These are phyloP conservation scores for Cinchona pubescens DNA, from an alignment of 257 asterid species.

Conservation along the genomic window DNA sequence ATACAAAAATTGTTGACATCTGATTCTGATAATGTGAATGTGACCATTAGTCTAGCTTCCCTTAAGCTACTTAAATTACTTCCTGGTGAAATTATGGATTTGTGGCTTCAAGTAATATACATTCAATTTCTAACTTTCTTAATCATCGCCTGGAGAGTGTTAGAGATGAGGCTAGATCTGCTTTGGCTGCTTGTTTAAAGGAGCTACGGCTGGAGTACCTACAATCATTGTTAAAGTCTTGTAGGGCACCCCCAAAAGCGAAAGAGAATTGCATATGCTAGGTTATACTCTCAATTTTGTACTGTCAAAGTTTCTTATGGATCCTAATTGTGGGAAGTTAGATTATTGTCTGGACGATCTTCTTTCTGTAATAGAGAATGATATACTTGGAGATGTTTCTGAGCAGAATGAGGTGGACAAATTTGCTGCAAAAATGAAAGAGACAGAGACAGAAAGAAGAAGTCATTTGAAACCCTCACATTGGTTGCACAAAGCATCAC, in stretches of 20 bases:
- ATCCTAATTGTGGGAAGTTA: conserved; percentile 59
- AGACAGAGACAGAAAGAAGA: conserved; percentile 82
- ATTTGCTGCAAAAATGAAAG: conserved; percentile 94
- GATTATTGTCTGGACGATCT: conserved; percentile 84
- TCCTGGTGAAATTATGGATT: conserved; percentile 74
- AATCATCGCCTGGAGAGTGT: conserved; percentile 78
- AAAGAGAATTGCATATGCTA: conserved; percentile 81
- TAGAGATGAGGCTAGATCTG: conserved; percentile 90
- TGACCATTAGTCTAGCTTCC: conserved; percentile 64
- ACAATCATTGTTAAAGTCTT: conserved; percentile 71
- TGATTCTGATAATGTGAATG: conserved; percentile 67
- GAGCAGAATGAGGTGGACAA: conserved; percentile 97
- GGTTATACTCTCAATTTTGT: conserved; percentile 81
- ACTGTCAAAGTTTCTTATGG: conserved; percentile 57
- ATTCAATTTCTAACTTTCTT: conserved; percentile 78
- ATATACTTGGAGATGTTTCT: conserved; percentile 87
- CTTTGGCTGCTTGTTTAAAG: conserved; percentile 78
- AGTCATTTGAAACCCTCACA: conserved; percentile 84
- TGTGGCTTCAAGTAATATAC: conserved; percentile 77
- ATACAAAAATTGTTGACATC: conserved; percentile 67
- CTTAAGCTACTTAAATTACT: conserved; percentile 84
- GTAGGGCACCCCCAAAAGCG: conserved; percentile 71
- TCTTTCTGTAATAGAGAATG: conserved; percentile 61
- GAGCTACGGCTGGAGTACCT: conserved; percentile 85
- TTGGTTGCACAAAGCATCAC: conserved; percentile 74